Percentiles rank a stretch among this genome's conserved stretches.
Evolutionary conservation across 352 stramenopile genomes (phyloP).

Genomic region (Globisporangium nunn): DNA sequence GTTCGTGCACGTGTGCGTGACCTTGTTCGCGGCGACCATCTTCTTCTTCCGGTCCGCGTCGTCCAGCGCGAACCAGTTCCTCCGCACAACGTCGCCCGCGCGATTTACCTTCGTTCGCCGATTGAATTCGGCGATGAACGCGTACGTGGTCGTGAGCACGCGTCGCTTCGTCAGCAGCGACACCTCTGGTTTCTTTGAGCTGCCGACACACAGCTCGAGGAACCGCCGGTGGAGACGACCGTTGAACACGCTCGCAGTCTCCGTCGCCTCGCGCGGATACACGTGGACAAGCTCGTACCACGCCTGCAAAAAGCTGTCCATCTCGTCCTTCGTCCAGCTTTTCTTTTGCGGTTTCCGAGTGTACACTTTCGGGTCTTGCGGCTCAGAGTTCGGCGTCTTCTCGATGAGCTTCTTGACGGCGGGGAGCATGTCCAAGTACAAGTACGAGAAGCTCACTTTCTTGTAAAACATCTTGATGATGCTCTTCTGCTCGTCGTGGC

Average conservation of each 20-base stretch:
- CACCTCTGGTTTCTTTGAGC: slow-evolving; percentile 9
- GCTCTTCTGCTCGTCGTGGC: slow-evolving; percentile 9
- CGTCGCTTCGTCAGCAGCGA: slow-evolving; percentile 10
- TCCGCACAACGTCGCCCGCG: background rate
- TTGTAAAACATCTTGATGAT: slow-evolving; percentile 7
- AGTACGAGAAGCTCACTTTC: slow-evolving; percentile 12
- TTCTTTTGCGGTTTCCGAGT: slow-evolving; percentile 5
- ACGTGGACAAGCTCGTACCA: slow-evolving; percentile 5
- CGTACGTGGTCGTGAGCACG: slow-evolving; percentile 10
- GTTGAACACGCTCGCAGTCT: slow-evolving; percentile 6
- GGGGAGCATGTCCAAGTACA: slow-evolving; percentile 11
- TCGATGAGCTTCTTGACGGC: slow-evolving; percentile 8
- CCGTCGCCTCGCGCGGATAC: slow-evolving; percentile 1
- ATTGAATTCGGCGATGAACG: slow-evolving; percentile 12
- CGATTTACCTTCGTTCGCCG: background rate
- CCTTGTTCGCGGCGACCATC: slow-evolving; percentile 4
- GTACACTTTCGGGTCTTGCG: background rate
- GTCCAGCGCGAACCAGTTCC: slow-evolving; percentile 6
- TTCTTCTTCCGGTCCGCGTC: slow-evolving; percentile 7
- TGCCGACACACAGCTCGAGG: slow-evolving; percentile 4
- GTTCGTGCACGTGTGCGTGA: slow-evolving; percentile 6
- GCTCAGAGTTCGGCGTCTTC: background rate
- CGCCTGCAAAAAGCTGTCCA: slow-evolving; percentile 6
- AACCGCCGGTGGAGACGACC: slow-evolving; percentile 5
- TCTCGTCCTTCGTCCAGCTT: slow-evolving; percentile 7